Base-by-base conservation (phyloP, 2,329 filamentous ascomycete species). In the Aspergillus tanneri region DNA sequence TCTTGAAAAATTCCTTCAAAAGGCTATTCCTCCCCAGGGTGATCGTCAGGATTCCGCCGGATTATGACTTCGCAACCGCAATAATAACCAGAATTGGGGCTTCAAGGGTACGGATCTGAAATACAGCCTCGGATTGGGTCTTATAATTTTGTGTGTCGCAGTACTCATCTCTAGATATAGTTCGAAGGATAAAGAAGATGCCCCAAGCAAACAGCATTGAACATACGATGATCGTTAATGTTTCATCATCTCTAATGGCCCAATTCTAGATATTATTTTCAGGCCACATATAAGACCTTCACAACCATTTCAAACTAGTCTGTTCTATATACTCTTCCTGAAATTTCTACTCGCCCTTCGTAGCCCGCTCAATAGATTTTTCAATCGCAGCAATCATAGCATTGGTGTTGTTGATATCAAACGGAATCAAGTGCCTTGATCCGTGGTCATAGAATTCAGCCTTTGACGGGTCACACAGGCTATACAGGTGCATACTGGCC, bases 1-100 rank as follows among this genome's bases (percentile, higher is more conserved):
- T 59, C 76, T 96, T 14, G 89, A 93, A 71, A 69, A 70, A 34
- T 86, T 82, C 63, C 70, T 86, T 41, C 72, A 74, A 40, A 71
- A 76, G 57, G 65, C 73, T 16, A 71, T 85, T 41, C 78, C 80
- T 3, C 59, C 74, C 2, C 63, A 78, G 36, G 73, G 70, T 7
- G 73, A 62, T 10, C 55, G 59, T 22, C 35, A 56, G 34, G 41
- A 49, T 19, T 27, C 60, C 14, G 60, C 66, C 14, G 66, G 64
- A 4, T 59, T 70, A 59, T 71, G 67, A 71, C 62, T 70, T 51
- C 55, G 55, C 50, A 48, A 46, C 32, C n/a, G 30, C 12, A 39
- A 22, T 10, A 9, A 39, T 35, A 30, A 22, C 10, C 40, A 27
- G 37, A 37, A 32, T n/a, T 35, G 16, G 23, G 38, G 37, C 11